Evolutionary conservation across 2,329 filamentous ascomycete species (phyloP), one percentile per base, ranked within the genome.

Genomic region (Monilinia laxa): DNA sequence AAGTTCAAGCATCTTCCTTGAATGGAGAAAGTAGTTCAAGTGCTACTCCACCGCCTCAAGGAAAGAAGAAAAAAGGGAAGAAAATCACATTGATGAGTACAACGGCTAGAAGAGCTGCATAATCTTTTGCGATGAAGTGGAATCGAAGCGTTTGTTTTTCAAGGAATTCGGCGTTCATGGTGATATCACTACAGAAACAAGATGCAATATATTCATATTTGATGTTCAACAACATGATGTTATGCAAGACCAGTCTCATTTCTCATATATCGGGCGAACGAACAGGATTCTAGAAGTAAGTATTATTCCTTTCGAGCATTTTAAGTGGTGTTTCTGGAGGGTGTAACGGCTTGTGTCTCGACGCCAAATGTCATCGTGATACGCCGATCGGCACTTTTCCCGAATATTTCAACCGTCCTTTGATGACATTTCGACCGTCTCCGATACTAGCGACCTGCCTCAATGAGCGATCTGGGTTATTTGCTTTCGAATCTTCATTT

Each of bases 31-130:
- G 69, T 28, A 66, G 64, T 52, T 66, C 65, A 56, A 47, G 67
- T 52, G 66, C 51, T n/a, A 23, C 64, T 9, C 63, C 42, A 28
- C 54, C 67, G 40, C 25, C 35, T 52, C 57, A 35, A 11, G 68
- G 67, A 65, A 89, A 84, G 77, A 89, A 88, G 79, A 89, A 89
- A 79, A 89, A 90, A 79, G 87, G 87, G 72, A 87, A 89, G 77
- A 90, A 90, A 79, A 90, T 90, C 69, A 90, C 87, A 18, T 76
- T 90, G 69, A 90, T 90, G 87, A 90, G 86, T 71, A 90, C 88
- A 49, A 78, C 76, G 62, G 78, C 77, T 65, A 77, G 78, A 75
- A 76, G 78, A 67, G 77, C 77, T 31, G 78, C 78, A 63, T 79
- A 69, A 76, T 60, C 65, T 31, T 62, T 51, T n/a, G 11, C 49